phyloP scores from a whole-genome alignment of 495 filamentous ascomycete species.

The Penicillium verhagenii region DNA sequence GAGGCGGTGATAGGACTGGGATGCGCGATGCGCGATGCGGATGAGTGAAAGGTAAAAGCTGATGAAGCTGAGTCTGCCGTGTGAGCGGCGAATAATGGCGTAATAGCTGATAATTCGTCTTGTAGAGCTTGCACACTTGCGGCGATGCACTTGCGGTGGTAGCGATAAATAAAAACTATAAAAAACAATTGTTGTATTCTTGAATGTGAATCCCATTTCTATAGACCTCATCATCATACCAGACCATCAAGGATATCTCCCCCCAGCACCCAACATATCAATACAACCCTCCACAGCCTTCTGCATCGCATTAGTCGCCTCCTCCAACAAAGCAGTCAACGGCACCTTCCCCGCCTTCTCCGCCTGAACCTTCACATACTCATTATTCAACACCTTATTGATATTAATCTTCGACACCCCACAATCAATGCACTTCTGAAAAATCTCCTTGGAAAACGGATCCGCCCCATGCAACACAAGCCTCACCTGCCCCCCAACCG shows the following conservation, averaged over 20 bases:
- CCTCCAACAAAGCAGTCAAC: conserved; percentile 69
- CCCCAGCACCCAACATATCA: conserved; percentile 66
- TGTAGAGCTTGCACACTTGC: too few relatives aligned
- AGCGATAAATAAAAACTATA: too few relatives aligned
- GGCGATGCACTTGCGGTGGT: too few relatives aligned
- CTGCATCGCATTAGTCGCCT: conserved; percentile 71
- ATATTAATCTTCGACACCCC: conserved; percentile 81
- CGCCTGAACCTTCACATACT: conserved; percentile 62
- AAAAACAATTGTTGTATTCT: background rate
- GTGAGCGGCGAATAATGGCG: too few relatives aligned
- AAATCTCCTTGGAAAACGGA: conserved; percentile 68
- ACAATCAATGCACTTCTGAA: conserved; percentile 62
- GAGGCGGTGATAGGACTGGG: too few relatives aligned
- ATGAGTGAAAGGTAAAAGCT: too few relatives aligned
- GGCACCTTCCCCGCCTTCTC: conserved; percentile 65
- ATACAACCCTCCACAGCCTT: conserved; percentile 71
- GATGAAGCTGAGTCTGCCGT: too few relatives aligned
- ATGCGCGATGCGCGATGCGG: too few relatives aligned
- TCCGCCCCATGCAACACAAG: conserved; percentile 80
- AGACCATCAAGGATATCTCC: conserved; percentile 45
- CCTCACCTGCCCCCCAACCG: conserved; percentile 59
- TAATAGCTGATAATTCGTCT: too few relatives aligned
- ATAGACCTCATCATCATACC: background rate
- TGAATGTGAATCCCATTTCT: background rate
- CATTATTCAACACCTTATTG: conserved; percentile 77